Evolutionary conservation across 768 basidiomycete species (phyloP).

Genomic region (Xanthoconium stramineum): DNA sequence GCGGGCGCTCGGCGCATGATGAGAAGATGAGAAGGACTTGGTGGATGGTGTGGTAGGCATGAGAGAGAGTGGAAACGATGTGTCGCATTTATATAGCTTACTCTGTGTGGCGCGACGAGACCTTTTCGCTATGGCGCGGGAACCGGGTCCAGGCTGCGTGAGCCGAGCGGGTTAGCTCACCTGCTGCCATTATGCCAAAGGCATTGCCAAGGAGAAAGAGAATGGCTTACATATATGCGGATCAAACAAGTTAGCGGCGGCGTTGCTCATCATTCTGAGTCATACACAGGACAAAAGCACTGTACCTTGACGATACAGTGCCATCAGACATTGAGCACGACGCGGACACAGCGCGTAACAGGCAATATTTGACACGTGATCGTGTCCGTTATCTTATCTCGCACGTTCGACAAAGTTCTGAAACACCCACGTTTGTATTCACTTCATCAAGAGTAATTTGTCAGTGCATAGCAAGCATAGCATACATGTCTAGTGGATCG

Average conservation of each 20-base stretch:
- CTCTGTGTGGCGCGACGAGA: constrained; percentile 21
- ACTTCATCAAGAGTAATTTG: constrained; percentile 9
- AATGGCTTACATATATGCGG: neutral
- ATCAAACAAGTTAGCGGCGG: constrained; percentile 5
- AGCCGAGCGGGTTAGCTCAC: constrained; percentile 18
- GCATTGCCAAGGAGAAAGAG: neutral
- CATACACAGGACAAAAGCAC: constrained; percentile 21
- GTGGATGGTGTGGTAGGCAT: constrained; percentile 30
- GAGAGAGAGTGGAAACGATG: constrained; percentile 11
- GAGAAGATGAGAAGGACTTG: constrained; percentile 16
- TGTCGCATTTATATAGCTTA: constrained; percentile 31
- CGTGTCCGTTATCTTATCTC: constrained; percentile 23
- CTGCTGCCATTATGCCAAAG: neutral
- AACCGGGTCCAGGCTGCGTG: constrained; percentile 4
- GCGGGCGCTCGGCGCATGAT: constrained; percentile 19
- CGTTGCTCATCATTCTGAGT: constrained; percentile 13
- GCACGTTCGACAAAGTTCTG: constrained; percentile 6
- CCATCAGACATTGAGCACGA: constrained; percentile 1
- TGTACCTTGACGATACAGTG: constrained; percentile 17
- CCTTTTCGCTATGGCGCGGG: constrained; percentile 21
- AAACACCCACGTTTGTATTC: constrained; percentile 14
- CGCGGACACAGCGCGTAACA: constrained; percentile 5
- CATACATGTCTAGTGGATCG: constrained; percentile 26
- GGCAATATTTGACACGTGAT: constrained; percentile 25
- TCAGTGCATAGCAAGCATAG: constrained; percentile 26